These are phyloP conservation scores for Cenococcum geophilum DNA, from an alignment of 495 filamentous ascomycete genomes.

Conservation along the genomic window DNA sequence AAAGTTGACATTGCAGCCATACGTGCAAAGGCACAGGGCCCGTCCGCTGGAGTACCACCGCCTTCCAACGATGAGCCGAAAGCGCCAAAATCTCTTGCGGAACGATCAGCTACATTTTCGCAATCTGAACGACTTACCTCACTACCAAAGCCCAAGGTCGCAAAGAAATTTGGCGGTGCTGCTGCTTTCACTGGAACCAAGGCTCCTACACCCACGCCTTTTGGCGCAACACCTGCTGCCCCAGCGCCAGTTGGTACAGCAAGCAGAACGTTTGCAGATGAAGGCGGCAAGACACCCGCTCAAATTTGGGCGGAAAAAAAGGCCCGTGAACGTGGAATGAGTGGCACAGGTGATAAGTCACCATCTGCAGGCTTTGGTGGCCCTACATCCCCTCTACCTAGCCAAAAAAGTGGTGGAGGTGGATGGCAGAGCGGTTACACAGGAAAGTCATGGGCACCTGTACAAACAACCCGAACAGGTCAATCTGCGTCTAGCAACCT, in stretches of 20 bases:
- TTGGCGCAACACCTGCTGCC: slow-evolving; percentile 49
- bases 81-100: slow-evolving; percentile 53
- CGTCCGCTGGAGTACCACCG: slow-evolving; percentile 40
- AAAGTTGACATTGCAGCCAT: slow-evolving; percentile 96
- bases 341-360: slow-evolving; percentile 40
- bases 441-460: slow-evolving; percentile 82
- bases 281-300: slow-evolving; percentile 92
- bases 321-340: slow-evolving; percentile 62
- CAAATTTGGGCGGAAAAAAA: slow-evolving; percentile 98
- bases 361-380: slow-evolving; percentile 35
- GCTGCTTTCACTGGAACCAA: slow-evolving; percentile 77
- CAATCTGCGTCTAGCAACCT: slow-evolving; percentile 54
- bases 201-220: slow-evolving; percentile 66
- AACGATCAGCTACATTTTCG: slow-evolving; percentile 59
- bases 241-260: slow-evolving; percentile 64
- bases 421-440: slow-evolving; percentile 87
- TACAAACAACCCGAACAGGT: slow-evolving; percentile 65
- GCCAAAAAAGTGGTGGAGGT: slow-evolving; percentile 60
- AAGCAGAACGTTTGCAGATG: slow-evolving; percentile 86
- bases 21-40: slow-evolving; percentile 67
- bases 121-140: slow-evolving; percentile 75
- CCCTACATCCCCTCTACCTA: slow-evolving; percentile 50
- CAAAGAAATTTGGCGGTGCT: slow-evolving; percentile 73
- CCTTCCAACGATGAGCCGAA: slow-evolving; percentile 40
- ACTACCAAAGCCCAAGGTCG: slow-evolving; percentile 88